A percentile compares a stretch with the other conserved stretches of the same genome.
Evolutionary conservation across 2,329 filamentous ascomycete species (phyloP).

Genomic region (Pyrenophora seminiperda): DNA sequence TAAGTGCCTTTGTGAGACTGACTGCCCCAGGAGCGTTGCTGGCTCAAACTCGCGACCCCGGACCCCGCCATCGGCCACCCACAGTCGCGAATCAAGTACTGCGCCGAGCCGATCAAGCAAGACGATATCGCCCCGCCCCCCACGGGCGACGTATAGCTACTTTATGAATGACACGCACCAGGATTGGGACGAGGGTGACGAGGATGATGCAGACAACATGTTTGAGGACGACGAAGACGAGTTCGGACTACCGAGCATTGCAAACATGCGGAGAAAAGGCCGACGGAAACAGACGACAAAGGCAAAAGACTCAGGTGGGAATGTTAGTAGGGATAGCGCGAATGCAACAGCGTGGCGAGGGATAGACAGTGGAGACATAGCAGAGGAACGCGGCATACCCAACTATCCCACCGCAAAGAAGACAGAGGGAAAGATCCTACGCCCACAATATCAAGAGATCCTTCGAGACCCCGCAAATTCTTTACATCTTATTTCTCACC

Average conservation of each 20-base stretch:
- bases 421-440: constrained; percentile 89
- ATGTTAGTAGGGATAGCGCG: constrained; percentile 25
- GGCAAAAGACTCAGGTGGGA: constrained; percentile 52
- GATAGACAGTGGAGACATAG: constrained; percentile 86
- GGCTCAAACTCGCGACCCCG: constrained; percentile 69
- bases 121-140: constrained; percentile 62
- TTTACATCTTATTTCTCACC: constrained; percentile 90
- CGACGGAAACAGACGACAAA: constrained; percentile 54
- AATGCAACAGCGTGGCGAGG: constrained; percentile 60
- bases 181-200: constrained; percentile 77
- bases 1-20: constrained; percentile 6
- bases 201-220: constrained; percentile 71
- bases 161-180: constrained; percentile 82
- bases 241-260: constrained; percentile 90
- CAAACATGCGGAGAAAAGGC: constrained; percentile 81
- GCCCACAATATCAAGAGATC: constrained; percentile 98
- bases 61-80: constrained; percentile 71
- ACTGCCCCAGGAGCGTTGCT: constrained; percentile 61
- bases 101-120: constrained; percentile 61
- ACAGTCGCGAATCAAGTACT: constrained; percentile 62
- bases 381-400: constrained; percentile 81
- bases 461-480: constrained; percentile 85
- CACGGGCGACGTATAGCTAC: constrained; percentile 76
- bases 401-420: constrained; percentile 88
- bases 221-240: constrained; percentile 91